phyloP scores from a whole-genome alignment of 2,329 filamentous ascomycete genomes.

The Fonsecaea monophora region DNA sequence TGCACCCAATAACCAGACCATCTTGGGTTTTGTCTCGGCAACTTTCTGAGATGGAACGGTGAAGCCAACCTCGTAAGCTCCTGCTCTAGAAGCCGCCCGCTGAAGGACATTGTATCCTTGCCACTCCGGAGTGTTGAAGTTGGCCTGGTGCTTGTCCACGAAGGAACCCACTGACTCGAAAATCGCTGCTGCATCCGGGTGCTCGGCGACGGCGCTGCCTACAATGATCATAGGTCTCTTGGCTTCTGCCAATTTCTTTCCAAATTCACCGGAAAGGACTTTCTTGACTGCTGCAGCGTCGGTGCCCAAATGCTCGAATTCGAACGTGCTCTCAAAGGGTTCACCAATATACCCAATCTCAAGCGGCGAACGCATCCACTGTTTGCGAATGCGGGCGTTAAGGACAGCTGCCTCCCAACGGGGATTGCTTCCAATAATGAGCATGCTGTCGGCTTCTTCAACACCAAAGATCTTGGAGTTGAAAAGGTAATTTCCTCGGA shows the following conservation, averaged over 20 bases:
- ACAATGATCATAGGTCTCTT: conserved; percentile 97
- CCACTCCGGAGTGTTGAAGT: conserved; percentile 89
- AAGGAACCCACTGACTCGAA: conserved; percentile 91
- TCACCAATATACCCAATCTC: conserved; percentile 92
- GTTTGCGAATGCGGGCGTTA: conserved; percentile 96
- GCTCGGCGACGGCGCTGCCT: conserved; percentile 89
- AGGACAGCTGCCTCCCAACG: conserved; percentile 93
- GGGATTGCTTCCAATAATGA: conserved; percentile 93
- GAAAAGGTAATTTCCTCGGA: conserved; percentile 94
- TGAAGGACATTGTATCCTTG: conserved; percentile 98
- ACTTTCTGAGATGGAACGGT: conserved; percentile 82
- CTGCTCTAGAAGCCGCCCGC: conserved; percentile 86
- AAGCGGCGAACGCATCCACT: conserved; percentile 94
- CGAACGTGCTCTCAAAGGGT: conserved; percentile 90
- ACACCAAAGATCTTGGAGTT: conserved; percentile 95
- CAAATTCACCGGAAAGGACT: conserved; percentile 83
- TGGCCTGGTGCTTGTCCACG: conserved; percentile 88
- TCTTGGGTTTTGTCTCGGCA: conserved; percentile 86
- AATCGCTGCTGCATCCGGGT: conserved; percentile 87
- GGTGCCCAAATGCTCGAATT: conserved; percentile 86
- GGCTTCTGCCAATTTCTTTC: conserved; percentile 86
- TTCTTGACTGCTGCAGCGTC: conserved; percentile 82
- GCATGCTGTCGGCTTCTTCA: conserved; percentile 89
- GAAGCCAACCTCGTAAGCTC: conserved; percentile 96
- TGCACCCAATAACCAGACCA: conserved; percentile 94